A percentile compares a stretch with the other conserved stretches of the same genome.
Conservation (phyloP, 495 filamentous ascomycete species). For the Aspergillus kassunensis region DNA sequence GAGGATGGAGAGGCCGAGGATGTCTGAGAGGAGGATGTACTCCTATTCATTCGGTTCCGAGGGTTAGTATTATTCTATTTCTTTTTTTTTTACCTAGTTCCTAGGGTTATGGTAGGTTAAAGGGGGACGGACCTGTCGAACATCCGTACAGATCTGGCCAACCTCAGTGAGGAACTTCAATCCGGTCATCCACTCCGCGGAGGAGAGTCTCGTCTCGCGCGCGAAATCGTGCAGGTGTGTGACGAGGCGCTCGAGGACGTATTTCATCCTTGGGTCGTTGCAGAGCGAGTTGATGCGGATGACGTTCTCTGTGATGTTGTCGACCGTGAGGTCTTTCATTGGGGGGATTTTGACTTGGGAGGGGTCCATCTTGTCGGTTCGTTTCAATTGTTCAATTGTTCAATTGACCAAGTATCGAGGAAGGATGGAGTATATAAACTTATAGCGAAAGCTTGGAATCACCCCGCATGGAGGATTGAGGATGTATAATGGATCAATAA, state of each 20-base stretch:
- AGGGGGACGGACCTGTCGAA: conserved; percentile 53
- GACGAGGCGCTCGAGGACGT: conserved; percentile 69
- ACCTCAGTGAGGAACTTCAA: conserved; percentile 66
- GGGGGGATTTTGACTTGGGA: conserved; percentile 50
- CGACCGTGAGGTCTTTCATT: conserved; percentile 70
- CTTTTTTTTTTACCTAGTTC: no score
- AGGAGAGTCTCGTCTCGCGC: conserved; percentile 73
- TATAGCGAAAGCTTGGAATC: not conserved
- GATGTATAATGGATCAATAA: conserved; percentile 9
- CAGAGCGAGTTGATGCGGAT: conserved; percentile 70
- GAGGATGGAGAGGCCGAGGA: conserved; percentile 83
- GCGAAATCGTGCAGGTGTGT: conserved; percentile 81
- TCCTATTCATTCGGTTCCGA: no score
- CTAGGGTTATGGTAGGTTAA: no score
- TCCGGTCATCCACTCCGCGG: conserved; percentile 74
- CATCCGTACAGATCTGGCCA: conserved; percentile 69
- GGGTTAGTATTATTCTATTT: no score
- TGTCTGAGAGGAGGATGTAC: conserved; percentile 91
- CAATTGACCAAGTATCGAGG: not conserved
- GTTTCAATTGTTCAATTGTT: no score
- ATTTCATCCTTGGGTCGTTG: conserved; percentile 60
- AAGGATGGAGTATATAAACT: not conserved
- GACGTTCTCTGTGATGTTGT: conserved; percentile 80
- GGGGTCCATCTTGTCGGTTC: conserved; percentile 44
- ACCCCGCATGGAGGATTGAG: not conserved